These are phyloP conservation scores for Cladosporium velox DNA, from an alignment of 2,329 filamentous ascomycete genomes.

Conservation along the genomic window DNA sequence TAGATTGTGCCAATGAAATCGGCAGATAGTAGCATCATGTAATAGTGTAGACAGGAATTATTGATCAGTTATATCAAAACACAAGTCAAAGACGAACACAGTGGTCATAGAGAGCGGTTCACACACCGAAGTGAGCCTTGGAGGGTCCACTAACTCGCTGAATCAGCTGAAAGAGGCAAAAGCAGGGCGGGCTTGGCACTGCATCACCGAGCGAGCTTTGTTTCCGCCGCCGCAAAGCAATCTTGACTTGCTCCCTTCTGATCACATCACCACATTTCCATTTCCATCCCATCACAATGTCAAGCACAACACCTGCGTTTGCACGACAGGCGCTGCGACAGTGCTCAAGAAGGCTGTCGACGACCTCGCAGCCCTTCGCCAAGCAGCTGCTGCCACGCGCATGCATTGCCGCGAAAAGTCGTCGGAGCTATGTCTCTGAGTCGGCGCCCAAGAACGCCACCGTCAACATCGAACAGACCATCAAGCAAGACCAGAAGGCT, in stretches of 20 bases:
- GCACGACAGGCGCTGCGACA: constrained; percentile 72
- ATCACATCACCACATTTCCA: constrained; percentile 8
- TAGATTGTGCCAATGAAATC: neutral
- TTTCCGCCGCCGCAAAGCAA: constrained; percentile 6
- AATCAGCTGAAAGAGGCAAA: constrained; percentile 12
- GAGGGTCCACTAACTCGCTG: constrained; percentile 5
- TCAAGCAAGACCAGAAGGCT: constrained; percentile 81
- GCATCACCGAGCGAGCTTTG: constrained; percentile 17
- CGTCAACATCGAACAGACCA: constrained; percentile 69
- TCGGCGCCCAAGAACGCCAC: constrained; percentile 77
- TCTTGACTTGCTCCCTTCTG: constrained; percentile 6
- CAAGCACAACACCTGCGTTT: constrained; percentile 61
- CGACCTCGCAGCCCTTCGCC: constrained; percentile 44
- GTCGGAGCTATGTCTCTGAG: constrained; percentile 75
- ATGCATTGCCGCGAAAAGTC: constrained; percentile 39
- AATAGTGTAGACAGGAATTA: neutral
- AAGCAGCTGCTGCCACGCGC: constrained; percentile 44
- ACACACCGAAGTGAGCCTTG: neutral
- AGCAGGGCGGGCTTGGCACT: constrained; percentile 11
- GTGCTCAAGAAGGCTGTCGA: constrained; percentile 53
- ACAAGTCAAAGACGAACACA: neutral
- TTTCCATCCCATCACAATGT: constrained; percentile 41
- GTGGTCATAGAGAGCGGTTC: neutral
- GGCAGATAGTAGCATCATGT: neutral
- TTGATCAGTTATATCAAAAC: neutral